Percentiles rank a stretch among this genome's conserved stretches.
Evolutionary conservation across 306 rosid species (phyloP).

Genomic region (Vigna radiata): DNA sequence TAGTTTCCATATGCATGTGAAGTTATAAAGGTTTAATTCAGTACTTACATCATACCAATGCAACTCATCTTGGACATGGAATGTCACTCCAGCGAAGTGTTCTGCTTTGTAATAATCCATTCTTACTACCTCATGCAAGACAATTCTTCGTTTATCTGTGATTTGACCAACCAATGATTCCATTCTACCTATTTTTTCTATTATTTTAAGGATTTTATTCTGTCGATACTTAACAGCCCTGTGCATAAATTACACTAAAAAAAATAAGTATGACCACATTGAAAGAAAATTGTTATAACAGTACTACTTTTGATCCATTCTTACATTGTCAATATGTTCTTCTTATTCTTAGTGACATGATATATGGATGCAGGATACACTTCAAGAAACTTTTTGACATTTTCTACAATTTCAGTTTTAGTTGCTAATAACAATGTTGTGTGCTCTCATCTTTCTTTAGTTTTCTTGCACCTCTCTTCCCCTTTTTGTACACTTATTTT

Average conservation of each 20-base stretch:
- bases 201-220: background rate
- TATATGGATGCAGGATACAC: constrained; percentile 36
- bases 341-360: no score
- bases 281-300: background rate
- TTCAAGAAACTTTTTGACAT: background rate
- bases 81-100: constrained; percentile 32
- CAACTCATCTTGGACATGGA: constrained; percentile 53
- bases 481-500: background rate
- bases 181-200: background rate
- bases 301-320: no score
- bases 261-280: background rate
- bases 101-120: background rate
- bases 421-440: constrained; percentile 34
- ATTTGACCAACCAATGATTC: background rate
- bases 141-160: constrained; percentile 7
- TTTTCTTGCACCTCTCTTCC: background rate
- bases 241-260: background rate
- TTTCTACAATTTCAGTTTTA: constrained; percentile 32
- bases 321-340: no score
- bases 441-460: background rate
- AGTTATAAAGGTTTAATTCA: no score
- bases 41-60: constrained; percentile 41
- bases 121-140: constrained; percentile 45
- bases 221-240: constrained; percentile 31
- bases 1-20: no score